Conservation (phyloP, 2,329 filamentous ascomycete genomes). For the Pseudopithomyces chartarum region DNA sequence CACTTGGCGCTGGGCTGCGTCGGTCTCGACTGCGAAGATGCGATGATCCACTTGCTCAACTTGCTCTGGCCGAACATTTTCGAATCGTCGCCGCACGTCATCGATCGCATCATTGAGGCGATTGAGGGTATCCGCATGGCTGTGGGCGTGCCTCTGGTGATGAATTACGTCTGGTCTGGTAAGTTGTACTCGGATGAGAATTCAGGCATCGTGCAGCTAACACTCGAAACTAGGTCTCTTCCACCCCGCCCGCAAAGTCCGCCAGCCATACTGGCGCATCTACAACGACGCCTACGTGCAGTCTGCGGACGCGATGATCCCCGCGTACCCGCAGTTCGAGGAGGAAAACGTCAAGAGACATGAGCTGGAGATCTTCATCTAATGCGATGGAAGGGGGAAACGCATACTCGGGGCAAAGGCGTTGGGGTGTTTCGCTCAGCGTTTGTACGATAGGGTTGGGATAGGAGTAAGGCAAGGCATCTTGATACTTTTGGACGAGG, state of each 20-base stretch:
- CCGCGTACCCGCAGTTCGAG: conserved; percentile 88
- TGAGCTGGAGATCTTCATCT: conserved; percentile 84
- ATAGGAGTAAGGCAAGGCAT: too few relatives aligned
- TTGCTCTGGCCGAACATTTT: conserved; percentile 96
- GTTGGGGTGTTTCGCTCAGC: neutral
- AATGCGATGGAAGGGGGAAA: conserved; percentile 43
- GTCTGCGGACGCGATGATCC: conserved; percentile 90
- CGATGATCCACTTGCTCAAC: conserved; percentile 97
- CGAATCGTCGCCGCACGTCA: conserved; percentile 97
- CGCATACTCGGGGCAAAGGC: neutral
- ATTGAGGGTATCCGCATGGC: conserved; percentile 95
- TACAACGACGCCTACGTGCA: conserved; percentile 98
- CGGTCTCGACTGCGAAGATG: conserved; percentile 94
- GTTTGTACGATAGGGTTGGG: neutral
- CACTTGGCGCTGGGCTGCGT: conserved; percentile 98
- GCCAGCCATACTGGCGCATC: conserved; percentile 91
- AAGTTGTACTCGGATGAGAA: too few relatives aligned
- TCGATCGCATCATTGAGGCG: conserved; percentile 95
- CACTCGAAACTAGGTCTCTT: conserved; percentile 65
- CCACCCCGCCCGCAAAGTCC: conserved; percentile 93
- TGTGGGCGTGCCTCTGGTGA: conserved; percentile 85
- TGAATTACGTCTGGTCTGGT: conserved; percentile 97
- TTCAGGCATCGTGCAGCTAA: too few relatives aligned
- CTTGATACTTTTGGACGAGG: too few relatives aligned
- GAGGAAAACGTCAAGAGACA: conserved; percentile 79